Conservation (phyloP, 2,329 filamentous ascomycete genomes). For the Trichoderma atroviride region DNA sequence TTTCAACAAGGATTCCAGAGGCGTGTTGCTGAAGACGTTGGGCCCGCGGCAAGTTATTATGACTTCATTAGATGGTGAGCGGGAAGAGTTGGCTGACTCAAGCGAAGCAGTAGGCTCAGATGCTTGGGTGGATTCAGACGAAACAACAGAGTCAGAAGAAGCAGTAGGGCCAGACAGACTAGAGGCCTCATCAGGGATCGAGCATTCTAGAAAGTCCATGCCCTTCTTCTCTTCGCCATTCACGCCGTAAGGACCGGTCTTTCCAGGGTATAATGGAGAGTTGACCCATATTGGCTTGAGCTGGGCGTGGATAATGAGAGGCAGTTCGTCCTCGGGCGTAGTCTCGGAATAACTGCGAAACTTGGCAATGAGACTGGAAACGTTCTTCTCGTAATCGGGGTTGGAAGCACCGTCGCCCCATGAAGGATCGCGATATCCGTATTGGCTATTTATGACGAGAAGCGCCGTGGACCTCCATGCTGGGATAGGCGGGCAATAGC, state of each 20-base stretch:
- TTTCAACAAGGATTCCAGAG: conserved; percentile 20
- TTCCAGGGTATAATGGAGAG: conserved; percentile 18
- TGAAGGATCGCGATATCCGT: conserved; percentile 19
- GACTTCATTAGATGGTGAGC: background rate
- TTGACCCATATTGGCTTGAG: conserved; percentile 26
- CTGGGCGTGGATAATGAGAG: conserved; percentile 26
- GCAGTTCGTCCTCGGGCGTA: conserved; percentile 7
- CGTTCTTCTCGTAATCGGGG: conserved; percentile 20
- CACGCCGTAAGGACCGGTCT: conserved; percentile 22
- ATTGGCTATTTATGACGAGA: conserved; percentile 30
- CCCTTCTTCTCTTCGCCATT: conserved; percentile 25
- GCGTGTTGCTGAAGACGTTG: conserved; percentile 26
- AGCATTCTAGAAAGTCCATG: conserved; percentile 28
- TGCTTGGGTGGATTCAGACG: background rate
- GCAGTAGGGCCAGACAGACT: background rate
- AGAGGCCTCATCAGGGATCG: conserved; percentile 5
- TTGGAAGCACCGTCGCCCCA: conserved; percentile 19
- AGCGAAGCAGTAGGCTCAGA: background rate
- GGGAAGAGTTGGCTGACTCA: background rate
- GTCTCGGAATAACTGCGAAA: conserved; percentile 16
- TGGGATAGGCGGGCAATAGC: background rate
- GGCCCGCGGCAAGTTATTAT: conserved; percentile 16
- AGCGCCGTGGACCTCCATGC: conserved; percentile 24
- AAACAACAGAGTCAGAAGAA: background rate
- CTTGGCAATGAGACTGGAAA: conserved; percentile 14